These are phyloP conservation scores for Hypoxylon crocopeplum DNA, from an alignment of 495 filamentous ascomycete species.

Conservation along the genomic window DNA sequence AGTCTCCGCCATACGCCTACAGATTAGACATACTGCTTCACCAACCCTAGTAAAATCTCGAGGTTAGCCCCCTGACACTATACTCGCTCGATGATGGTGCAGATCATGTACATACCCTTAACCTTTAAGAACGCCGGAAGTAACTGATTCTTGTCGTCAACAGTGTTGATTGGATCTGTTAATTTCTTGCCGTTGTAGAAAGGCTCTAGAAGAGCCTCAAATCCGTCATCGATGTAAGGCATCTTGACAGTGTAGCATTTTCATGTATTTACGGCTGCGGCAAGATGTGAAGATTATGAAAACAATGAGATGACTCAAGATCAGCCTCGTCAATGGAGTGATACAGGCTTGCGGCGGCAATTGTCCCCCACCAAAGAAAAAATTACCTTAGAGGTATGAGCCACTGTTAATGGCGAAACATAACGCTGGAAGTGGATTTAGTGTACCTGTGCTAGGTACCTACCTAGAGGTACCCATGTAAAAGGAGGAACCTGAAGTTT, in stretches of 20 bases:
- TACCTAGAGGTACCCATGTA: too few species aligned
- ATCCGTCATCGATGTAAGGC: conserved; percentile 61
- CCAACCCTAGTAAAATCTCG: conserved; percentile 57
- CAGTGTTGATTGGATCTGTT: conserved; percentile 93
- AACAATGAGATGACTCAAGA: conserved; percentile 27
- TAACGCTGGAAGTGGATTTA: too few species aligned
- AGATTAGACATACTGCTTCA: conserved; percentile 70
- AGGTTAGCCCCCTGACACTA: conserved; percentile 30
- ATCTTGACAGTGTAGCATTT: conserved; percentile 43
- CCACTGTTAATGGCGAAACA: too few species aligned
- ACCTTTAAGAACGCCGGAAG: conserved; percentile 96
- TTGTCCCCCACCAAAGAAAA: conserved; percentile 34
- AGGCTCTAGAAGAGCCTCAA: conserved; percentile 88
- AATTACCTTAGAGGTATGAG: conserved; percentile 4
- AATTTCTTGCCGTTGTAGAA: conserved; percentile 96
- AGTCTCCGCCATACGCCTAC: neutral
- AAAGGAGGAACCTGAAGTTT: too few species aligned
- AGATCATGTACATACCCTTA: conserved; percentile 63
- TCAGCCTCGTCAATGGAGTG: conserved; percentile 7
- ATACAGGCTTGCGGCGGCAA: conserved; percentile 9
- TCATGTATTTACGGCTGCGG: conserved; percentile 4
- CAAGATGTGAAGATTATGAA: conserved; percentile 2
- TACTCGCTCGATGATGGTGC: conserved; percentile 11
- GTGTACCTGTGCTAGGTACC: conserved; percentile 15
- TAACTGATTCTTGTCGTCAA: conserved; percentile 91